phyloP scores from a whole-genome alignment of 2,329 filamentous ascomycete genomes.

The Fusarium redolens region DNA sequence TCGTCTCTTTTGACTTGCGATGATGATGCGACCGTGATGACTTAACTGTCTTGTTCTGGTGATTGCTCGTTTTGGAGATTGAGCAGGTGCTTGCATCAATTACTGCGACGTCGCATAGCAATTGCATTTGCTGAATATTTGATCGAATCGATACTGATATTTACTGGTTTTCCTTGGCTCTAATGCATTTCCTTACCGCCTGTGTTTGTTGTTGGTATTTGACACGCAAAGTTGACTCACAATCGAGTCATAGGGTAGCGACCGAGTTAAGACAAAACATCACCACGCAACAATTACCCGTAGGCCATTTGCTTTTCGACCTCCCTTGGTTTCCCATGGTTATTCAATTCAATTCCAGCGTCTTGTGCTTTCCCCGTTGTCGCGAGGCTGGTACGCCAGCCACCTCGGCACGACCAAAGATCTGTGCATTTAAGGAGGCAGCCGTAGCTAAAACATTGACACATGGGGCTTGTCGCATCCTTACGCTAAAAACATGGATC shows the following conservation, averaged over 20 bases:
- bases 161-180: rapidly evolving
- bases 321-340: not conserved
- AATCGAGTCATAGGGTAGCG: not conserved
- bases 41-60: rapidly evolving
- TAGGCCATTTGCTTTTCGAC: rapidly evolving
- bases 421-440: not conserved
- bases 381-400: not conserved
- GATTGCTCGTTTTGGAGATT: not conserved
- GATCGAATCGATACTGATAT: too few species aligned
- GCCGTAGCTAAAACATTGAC: not conserved
- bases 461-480: not conserved
- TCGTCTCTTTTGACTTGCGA: rapidly evolving
- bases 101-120: not conserved
- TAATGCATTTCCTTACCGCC: rapidly evolving
- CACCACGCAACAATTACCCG: not conserved
- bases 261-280: not conserved
- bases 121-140: rapidly evolving
- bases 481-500: constrained; percentile 3
- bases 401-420: not conserved
- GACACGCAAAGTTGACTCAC: not conserved
- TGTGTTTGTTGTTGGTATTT: too few species aligned
- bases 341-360: not conserved
- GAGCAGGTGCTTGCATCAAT: not conserved
- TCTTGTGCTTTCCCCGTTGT: not conserved
- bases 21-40: not conserved